phyloP scores from a whole-genome alignment of 2,329 filamentous ascomycete species.

The Akanthomyces uredinophilus region DNA sequence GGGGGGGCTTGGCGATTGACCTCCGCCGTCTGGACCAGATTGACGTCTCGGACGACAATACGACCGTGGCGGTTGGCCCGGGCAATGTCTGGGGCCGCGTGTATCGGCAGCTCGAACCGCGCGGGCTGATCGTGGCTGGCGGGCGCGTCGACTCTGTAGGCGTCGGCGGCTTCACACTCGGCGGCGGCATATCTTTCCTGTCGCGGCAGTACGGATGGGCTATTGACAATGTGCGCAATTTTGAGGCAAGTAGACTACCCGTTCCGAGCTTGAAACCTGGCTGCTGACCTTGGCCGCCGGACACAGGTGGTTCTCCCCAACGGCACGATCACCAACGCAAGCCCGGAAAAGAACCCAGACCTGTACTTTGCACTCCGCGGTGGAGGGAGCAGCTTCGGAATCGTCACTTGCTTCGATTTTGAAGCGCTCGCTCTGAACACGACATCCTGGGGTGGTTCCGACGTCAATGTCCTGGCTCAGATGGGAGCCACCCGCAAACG shows the following conservation, averaged over 20 bases:
- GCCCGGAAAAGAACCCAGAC: conserved; percentile 28
- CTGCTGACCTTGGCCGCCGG: no score
- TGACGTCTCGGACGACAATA: not conserved
- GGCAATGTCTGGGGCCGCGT: not conserved
- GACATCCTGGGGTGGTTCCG: not conserved
- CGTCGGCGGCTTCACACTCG: conserved; percentile 3
- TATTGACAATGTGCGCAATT: conserved; percentile 35
- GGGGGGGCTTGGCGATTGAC: not conserved
- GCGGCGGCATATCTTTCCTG: conserved; percentile 38
- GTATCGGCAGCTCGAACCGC: not conserved
- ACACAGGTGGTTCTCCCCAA: conserved; percentile 29
- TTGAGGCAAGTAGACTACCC: conserved; percentile 25
- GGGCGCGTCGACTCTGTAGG: conserved; percentile 1
- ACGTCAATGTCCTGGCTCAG: not conserved
- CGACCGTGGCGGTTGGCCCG: not conserved
- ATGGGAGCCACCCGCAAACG: not conserved
- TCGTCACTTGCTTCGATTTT: conserved; percentile 23
- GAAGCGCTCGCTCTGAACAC: not conserved
- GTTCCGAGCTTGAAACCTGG: no score
- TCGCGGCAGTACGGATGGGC: conserved; percentile 35
- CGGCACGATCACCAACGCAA: conserved; percentile 34
- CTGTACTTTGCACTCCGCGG: conserved; percentile 41
- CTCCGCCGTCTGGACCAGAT: not conserved
- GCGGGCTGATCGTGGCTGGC: not conserved
- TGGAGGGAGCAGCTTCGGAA: conserved; percentile 40